Evolutionary conservation across 306 rosid genomes (phyloP), one percentile per base, ranked within the genome.

Genomic region (Dalbergia oliveri): DNA sequence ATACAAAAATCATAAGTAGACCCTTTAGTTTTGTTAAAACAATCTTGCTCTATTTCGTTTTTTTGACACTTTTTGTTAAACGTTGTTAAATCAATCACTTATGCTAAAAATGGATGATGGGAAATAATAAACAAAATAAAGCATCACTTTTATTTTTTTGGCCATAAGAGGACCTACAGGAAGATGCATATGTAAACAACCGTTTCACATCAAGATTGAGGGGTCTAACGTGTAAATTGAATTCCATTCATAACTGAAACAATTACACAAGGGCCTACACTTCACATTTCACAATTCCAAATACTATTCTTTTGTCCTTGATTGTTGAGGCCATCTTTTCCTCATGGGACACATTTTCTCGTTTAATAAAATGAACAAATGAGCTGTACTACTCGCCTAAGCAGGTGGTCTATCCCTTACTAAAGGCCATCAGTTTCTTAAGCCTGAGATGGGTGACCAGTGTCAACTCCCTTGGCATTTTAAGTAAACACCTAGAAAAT

Each of bases 321-420:
- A 82, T 82, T 76, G 59, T 61, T 35, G 84, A 69, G 82, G 81
- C 49, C 69, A 61, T 54, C 74, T 75, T 68, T 60, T 66, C 84
- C 82, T 85, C 84, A 1, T 73, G 64, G 77, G 69, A 33, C 70
- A 63, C 18, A 45, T 35, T 47, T 56, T 66, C 76, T 73, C 67
- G 72, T 91, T 84, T 75, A 63, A 83, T 77, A 69, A 84, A 87
- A 94, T 87, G 86, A 92, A 94, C 82, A 88, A 94, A 89, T 86
- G 89, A 72, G 79, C 83, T 89, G 83, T 86, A 85, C 92, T 86
- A 44, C 68, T 87, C 69, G 80, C 89, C 88, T 53, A 79, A 50
- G 69, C 65, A 73, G 83, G 87, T 78, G 76, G 44, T 82, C 79
- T 81, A 66, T 67, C 37, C 81, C 64, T 85, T 84, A 62, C 54